These are phyloP conservation scores for Metschnikowia colocasiae DNA, from an alignment of 805 yeast genomes.

Conservation along the genomic window DNA sequence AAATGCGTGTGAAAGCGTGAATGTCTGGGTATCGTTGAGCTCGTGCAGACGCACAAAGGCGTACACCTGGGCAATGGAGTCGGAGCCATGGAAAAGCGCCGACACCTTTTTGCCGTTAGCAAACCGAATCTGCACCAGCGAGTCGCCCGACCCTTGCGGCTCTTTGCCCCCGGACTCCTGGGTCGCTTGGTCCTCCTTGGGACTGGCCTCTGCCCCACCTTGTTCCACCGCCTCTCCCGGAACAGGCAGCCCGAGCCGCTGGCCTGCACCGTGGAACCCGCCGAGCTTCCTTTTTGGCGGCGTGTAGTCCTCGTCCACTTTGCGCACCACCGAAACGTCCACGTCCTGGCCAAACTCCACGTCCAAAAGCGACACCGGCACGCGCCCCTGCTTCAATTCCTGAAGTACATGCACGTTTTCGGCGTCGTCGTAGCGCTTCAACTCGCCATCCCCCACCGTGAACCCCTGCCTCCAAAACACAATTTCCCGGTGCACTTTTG, in stretches of 20 bases:
- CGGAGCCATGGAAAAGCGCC: slow-evolving; percentile 60
- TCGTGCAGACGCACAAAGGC: slow-evolving; percentile 56
- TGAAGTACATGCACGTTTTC: slow-evolving; percentile 72
- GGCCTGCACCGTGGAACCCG: slow-evolving; percentile 78
- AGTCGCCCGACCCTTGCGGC: slow-evolving; percentile 51
- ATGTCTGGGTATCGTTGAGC: slow-evolving; percentile 42
- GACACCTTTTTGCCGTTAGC: slow-evolving; percentile 75
- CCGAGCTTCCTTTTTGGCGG: slow-evolving; percentile 61
- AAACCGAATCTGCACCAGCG: slow-evolving; percentile 75
- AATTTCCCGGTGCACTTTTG: slow-evolving; percentile 70
- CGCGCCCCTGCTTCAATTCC: slow-evolving; percentile 84
- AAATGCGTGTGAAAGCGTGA: slow-evolving; percentile 72
- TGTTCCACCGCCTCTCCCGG: slow-evolving; percentile 81
- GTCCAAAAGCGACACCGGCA: slow-evolving; percentile 77
- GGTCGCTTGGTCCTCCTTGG: slow-evolving; percentile 13
- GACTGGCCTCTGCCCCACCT: slow-evolving; percentile 5
- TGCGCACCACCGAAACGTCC: slow-evolving; percentile 80
- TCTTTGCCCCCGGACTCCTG: neutral
- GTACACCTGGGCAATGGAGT: slow-evolving; percentile 62
- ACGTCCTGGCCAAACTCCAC: slow-evolving; percentile 91
- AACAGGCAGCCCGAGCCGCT: slow-evolving; percentile 83
- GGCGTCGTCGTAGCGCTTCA: slow-evolving; percentile 88
- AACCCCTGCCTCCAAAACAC: slow-evolving; percentile 97
- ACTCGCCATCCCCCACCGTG: slow-evolving; percentile 86
- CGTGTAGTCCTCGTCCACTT: slow-evolving; percentile 73